Evolutionary conservation across 164 flowering plant genomes (phyloP), one percentile per base, ranked within the genome.

Genomic region (Tinospora cordifolia): DNA sequence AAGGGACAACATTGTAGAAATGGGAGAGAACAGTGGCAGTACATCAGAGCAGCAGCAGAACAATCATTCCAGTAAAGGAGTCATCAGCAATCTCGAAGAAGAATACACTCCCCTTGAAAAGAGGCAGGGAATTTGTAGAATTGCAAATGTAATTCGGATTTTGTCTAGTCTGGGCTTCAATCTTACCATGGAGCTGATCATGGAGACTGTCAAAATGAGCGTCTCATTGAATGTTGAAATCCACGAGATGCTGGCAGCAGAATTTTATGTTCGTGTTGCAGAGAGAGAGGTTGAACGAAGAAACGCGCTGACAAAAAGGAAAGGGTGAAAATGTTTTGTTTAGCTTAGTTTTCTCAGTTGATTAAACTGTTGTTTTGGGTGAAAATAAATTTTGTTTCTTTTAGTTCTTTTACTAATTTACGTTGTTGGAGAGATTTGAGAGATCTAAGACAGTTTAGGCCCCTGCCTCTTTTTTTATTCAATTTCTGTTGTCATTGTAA

Each of bases 171-270:
- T 92, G 68, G 97, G 96, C n/a, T 88, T 95, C 82, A 82, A 46
- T 78, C 66, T 92, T 19, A 80, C 90, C 14, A 66, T 81, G 2
- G 96, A 95, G 72, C 78, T 87, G 71, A 81, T 95, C 63, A 66
- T 68, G 57, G 89, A 83, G 69, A 82, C 76, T 3, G 83, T 86
- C 7, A 75, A 82, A 58, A 64, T 82, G 80, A 87, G 96, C 78
- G 77, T 25, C 64, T 71, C 86, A 0, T 59, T 71, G 77, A 87
- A 85, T 72, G 67, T 85, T 39, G 87, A 85, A 3, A 74, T 86
- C 54, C 86, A 85, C 64, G 96, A 95, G 54, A 95, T 95, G 98
- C 97, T 95, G 40, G 97, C 90, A 51, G 83, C 96, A 17, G 99
- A 95, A 80, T 92, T 95, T 69, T 83, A 74, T 82, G 93, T 92